Base-by-base conservation (phyloP, 2,329 filamentous ascomycete species). In the Chrysoporthe cubensis region DNA sequence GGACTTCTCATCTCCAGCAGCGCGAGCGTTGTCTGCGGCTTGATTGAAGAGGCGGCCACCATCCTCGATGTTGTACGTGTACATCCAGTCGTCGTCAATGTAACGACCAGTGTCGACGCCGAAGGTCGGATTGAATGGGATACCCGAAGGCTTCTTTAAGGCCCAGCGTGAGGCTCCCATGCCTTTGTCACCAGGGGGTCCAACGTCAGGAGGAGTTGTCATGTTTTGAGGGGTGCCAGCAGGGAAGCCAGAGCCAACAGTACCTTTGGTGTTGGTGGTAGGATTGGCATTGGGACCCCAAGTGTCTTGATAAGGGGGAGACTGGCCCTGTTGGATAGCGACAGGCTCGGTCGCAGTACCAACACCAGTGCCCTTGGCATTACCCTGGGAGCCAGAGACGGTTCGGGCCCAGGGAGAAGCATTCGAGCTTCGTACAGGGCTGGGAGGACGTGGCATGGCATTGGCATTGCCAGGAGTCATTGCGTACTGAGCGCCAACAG, bases 11-110 rank as follows among this genome's bases (percentile, higher is more conserved):
- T 61, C 43, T 34, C 43, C 59, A 18, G 42, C 42, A 8, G 43
- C 59, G 18, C 42, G 43, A 46, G 59, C 59, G 16, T 34, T 48
- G 26, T 61, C 42, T 48, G 59, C 59, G 13, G 59, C 59, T n/a
- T 34, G 43, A 3, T 34, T 34, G 59, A 44, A 61, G 4, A 46
- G 26, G 2, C 43, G 59, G 21, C 42, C 21, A 5, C 26, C 37
- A 18, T 46, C 59, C 59, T 61, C 59, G 59, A 61, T 16, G 4
- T 14, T 46, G 21, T 61, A 61, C 14, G 59, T 61, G 21, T 61
- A 46, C 59, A 44, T 40, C 59, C 59, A 61, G 42, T 61, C 43
- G 3, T 61, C 34, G 26, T 61, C 59, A 9, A 46, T 21, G 44
- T 46, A 46, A 34, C n/a, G 14, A 32, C 42, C 42, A 1, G 42